phyloP scores from a whole-genome alignment of 2,329 filamentous ascomycete species.

The Chaetomiaceae sp. region DNA sequence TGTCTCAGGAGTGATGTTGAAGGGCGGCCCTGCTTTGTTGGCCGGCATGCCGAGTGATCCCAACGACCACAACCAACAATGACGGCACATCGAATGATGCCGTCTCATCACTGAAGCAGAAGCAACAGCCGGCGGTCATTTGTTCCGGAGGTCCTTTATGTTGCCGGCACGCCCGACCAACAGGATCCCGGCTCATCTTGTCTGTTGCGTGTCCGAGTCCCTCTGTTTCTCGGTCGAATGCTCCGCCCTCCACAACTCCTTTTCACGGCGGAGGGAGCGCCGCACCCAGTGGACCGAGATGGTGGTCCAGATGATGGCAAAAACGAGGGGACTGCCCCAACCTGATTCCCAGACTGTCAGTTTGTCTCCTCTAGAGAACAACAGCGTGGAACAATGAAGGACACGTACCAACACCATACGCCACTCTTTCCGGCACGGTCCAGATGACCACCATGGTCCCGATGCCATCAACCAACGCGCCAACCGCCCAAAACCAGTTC shows the following conservation, averaged over 20 bases:
- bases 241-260: conserved; percentile 25
- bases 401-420: conserved; percentile 40
- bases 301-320: conserved; percentile 20
- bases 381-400: background rate
- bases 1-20: too few relatives aligned
- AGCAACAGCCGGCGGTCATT: too few relatives aligned
- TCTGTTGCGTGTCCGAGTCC: conserved; percentile 3
- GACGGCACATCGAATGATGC: background rate
- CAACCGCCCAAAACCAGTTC: conserved; percentile 55
- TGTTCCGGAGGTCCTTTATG: background rate
- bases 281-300: conserved; percentile 23
- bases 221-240: conserved; percentile 5
- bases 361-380: background rate
- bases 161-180: background rate
- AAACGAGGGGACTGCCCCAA: conserved; percentile 26
- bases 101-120: background rate
- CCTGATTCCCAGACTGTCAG: conserved; percentile 14
- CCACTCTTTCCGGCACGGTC: conserved; percentile 43
- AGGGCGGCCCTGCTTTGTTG: too few relatives aligned
- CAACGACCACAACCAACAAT: background rate
- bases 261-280: conserved; percentile 21
- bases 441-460: conserved; percentile 46
- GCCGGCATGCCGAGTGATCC: too few relatives aligned
- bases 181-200: background rate
- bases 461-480: conserved; percentile 43